Evolutionary conservation across 2,329 filamentous ascomycete genomes (phyloP).

Genomic region (Pezicula carpinea): DNA sequence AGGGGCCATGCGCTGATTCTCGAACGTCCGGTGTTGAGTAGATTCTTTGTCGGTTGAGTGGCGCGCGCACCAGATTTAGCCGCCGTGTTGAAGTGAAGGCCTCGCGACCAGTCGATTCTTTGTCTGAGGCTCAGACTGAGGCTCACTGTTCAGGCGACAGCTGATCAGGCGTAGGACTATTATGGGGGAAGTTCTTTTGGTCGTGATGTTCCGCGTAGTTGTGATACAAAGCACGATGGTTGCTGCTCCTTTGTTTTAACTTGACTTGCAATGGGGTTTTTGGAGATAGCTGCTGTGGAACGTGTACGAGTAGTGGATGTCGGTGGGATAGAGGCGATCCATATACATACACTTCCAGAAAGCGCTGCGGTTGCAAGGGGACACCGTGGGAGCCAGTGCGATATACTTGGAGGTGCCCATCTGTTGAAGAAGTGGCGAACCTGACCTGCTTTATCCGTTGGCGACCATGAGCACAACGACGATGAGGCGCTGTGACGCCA

Average conservation of each 20-base stretch:
- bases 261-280: conserved; percentile 17
- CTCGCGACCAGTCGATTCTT: conserved; percentile 24
- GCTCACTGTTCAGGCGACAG: not conserved
- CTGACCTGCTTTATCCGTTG: conserved; percentile 17
- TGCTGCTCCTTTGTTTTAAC: conserved; percentile 5
- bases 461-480: conserved; percentile 3
- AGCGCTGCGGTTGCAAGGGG: conserved; percentile 22
- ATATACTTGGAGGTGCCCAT: conserved; percentile 21
- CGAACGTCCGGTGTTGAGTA: conserved; percentile 13
- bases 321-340: conserved; percentile 8
- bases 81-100: conserved; percentile 16
- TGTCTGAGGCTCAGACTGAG: conserved; percentile 9
- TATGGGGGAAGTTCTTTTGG: not conserved
- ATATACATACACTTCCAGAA: conserved; percentile 15
- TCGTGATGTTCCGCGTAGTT: not conserved
- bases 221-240: not conserved
- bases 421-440: conserved; percentile 20
- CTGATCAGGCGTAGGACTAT: not conserved
- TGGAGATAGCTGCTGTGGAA: conserved; percentile 13
- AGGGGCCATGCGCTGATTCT: conserved; percentile 12
- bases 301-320: conserved; percentile 5
- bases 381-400: conserved; percentile 15
- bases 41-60: conserved; percentile 22
- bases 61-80: conserved; percentile 23
- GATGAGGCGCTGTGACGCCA: conserved; percentile 15